Evolutionary conservation across 2,329 filamentous ascomycete genomes (phyloP).

Genomic region (Claviceps sp.): DNA sequence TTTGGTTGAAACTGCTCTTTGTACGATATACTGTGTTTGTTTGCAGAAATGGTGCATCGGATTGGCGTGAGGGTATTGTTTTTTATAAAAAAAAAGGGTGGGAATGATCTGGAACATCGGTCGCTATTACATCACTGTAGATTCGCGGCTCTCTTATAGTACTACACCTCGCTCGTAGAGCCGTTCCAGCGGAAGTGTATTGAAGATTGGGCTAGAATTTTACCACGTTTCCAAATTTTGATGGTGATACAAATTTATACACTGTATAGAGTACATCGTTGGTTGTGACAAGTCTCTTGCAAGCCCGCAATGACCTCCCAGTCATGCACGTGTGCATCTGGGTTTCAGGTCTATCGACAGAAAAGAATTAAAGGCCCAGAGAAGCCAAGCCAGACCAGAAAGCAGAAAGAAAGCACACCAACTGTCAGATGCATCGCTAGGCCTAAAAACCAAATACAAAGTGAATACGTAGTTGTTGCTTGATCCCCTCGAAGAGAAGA

Average conservation of each 20-base stretch:
- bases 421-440: not conserved
- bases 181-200: not conserved
- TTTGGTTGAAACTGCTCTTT: slow-evolving; percentile 10
- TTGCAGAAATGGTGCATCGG: slow-evolving; percentile 29
- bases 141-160: not conserved
- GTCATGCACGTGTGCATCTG: no score
- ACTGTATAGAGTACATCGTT: not conserved
- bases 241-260: not conserved
- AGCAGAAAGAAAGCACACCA: not conserved
- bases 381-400: no score
- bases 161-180: not conserved
- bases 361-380: no score
- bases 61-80: slow-evolving; percentile 26
- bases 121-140: not conserved
- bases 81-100: slow-evolving; percentile 4
- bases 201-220: not conserved
- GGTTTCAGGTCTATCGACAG: no score
- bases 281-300: not conserved
- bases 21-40: slow-evolving; percentile 27
- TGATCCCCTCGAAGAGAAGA: not conserved
- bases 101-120: not conserved
- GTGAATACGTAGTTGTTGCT: not conserved
- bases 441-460: not conserved
- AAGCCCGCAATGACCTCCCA: not conserved
- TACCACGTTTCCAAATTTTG: not conserved